Conservation (phyloP, 169 alveolate species). For the Miamiensis avidus region DNA sequence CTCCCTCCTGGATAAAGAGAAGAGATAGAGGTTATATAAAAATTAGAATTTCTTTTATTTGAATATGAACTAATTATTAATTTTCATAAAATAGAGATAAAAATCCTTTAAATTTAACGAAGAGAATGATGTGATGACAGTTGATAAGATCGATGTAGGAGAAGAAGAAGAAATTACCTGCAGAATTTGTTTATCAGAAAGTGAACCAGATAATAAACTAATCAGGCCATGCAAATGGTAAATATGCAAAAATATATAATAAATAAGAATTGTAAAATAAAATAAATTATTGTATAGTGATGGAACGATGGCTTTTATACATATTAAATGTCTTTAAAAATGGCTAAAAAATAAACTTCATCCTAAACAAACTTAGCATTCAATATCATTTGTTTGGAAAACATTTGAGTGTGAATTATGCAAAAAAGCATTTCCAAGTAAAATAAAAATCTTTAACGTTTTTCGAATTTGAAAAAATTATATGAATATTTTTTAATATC, state of each 20-base stretch:
- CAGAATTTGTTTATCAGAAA: constrained; percentile 55
- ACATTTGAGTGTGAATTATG: constrained; percentile 70
- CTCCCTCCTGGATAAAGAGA: too few species aligned
- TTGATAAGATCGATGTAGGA: constrained; percentile 2
- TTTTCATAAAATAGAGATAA: too few species aligned
- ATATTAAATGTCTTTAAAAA: constrained; percentile 68
- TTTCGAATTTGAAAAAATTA: too few species aligned
- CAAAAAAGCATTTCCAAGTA: constrained; percentile 60
- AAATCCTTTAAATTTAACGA: constrained; percentile 8
- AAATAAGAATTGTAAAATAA: too few species aligned
- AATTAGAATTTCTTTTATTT: too few species aligned
- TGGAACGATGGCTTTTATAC: constrained; percentile 77
- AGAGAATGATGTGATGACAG: not conserved
- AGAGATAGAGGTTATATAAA: too few species aligned
- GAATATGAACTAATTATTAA: too few species aligned
- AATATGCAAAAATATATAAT: not conserved
- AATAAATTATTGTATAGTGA: not conserved
- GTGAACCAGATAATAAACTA: constrained; percentile 64
- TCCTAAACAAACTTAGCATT: constrained; percentile 31
- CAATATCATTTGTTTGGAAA: constrained; percentile 53
- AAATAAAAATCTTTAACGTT: too few species aligned
- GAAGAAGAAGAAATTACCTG: constrained; percentile 39
- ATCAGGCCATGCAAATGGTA: constrained; percentile 74
- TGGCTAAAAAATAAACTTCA: constrained; percentile 64
- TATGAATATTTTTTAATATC: too few species aligned